These are phyloP conservation scores for Allomyces javanicus DNA, from an alignment of 192 early-diverging fungal genomes.

Conservation along the genomic window DNA sequence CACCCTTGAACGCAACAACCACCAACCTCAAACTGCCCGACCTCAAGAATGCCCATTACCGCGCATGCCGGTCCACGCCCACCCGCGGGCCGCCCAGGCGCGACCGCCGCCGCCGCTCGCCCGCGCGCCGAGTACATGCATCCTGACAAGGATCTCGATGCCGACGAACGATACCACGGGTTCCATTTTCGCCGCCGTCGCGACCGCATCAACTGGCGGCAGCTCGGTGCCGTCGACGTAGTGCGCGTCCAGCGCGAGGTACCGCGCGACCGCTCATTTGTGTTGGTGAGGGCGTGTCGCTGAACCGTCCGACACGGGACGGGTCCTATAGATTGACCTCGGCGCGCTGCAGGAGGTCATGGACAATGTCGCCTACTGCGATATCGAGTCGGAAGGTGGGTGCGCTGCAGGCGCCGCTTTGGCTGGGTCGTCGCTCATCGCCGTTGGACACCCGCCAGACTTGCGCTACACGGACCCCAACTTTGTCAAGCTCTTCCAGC, in stretches of 20 bases:
- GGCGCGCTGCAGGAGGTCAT: constrained; percentile 25
- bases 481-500: constrained; percentile 28
- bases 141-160: no score
- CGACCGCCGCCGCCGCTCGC: no score
- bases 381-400: constrained; percentile 29
- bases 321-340: constrained; percentile 17
- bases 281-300: not conserved
- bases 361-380: constrained; percentile 33
- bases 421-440: constrained; percentile 19
- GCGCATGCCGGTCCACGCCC: no score
- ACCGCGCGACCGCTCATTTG: not conserved
- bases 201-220: not conserved
- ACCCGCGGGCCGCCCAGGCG: no score
- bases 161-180: no score
- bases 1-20: no score
- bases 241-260: no score
- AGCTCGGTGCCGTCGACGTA: not conserved
- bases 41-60: no score
- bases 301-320: not conserved
- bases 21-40: no score
- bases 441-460: constrained; percentile 26
- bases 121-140: no score
- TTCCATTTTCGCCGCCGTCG: not conserved
- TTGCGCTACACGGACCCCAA: not conserved
- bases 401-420: not conserved